A percentile compares a stretch with the other conserved stretches of the same genome.
Evolutionary conservation across 2,329 filamentous ascomycete genomes (phyloP).

Genomic region (Ilyonectria destructans): DNA sequence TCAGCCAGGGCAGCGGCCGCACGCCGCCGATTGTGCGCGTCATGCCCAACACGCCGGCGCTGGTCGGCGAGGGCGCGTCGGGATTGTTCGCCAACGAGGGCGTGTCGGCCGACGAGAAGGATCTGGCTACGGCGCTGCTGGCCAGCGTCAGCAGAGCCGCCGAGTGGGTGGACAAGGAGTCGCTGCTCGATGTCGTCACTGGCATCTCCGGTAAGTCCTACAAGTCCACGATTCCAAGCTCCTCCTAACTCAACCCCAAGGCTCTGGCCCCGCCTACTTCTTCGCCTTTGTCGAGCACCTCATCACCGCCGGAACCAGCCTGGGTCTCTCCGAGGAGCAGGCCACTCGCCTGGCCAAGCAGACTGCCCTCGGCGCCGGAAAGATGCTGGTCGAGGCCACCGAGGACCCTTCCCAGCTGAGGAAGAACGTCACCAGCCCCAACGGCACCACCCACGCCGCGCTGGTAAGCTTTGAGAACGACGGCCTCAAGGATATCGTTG

Average conservation of each 20-base stretch:
- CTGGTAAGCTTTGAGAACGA: constrained; percentile 64
- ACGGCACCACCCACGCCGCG: constrained; percentile 67
- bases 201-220: constrained; percentile 62
- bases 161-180: constrained; percentile 67
- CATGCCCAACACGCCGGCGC: constrained; percentile 69
- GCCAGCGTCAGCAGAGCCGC: constrained; percentile 64
- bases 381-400: constrained; percentile 65
- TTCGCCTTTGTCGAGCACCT: constrained; percentile 69
- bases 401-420: constrained; percentile 64
- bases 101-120: constrained; percentile 60
- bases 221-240: accelerated
- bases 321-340: constrained; percentile 65
- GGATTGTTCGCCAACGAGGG: constrained; percentile 63
- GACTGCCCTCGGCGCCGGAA: constrained; percentile 67
- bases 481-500: constrained; percentile 61
- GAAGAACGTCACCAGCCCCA: constrained; percentile 68
- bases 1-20: constrained; percentile 55
- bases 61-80: constrained; percentile 67
- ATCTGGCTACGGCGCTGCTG: constrained; percentile 60
- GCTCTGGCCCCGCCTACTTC: constrained; percentile 69
- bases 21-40: constrained; percentile 65
- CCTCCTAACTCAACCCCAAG: constrained; percentile 46
- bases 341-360: constrained; percentile 66
- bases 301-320: constrained; percentile 60
- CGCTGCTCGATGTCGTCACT: constrained; percentile 67